Conservation (phyloP, 2,329 filamentous ascomycete genomes). For the Rutstroemia sp. region DNA sequence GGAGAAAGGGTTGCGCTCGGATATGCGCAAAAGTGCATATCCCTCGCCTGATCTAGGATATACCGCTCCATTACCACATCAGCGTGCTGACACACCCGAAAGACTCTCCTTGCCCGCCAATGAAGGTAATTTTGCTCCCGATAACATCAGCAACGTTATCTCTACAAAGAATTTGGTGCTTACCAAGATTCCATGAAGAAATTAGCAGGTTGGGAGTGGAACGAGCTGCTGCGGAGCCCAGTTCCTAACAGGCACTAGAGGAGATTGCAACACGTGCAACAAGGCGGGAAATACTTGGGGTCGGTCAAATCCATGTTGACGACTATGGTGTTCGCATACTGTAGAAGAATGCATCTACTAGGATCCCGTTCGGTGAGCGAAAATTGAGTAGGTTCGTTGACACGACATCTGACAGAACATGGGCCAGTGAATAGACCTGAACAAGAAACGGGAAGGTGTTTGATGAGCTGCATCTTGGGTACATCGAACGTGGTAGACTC, state of each 20-base stretch:
- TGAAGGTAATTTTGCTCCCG: background rate
- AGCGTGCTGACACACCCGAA: background rate
- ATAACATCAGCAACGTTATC: too few species aligned
- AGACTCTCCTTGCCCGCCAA: background rate
- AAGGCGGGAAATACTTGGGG: background rate
- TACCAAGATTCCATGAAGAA: background rate
- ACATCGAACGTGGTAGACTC: too few species aligned
- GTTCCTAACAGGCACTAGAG: background rate
- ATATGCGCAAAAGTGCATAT: slow-evolving; percentile 1
- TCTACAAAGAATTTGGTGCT: background rate
- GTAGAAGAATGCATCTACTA: background rate
- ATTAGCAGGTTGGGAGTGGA: background rate
- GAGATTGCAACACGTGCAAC: background rate
- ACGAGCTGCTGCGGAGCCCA: background rate
- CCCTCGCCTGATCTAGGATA: background rate
- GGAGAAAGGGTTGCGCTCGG: background rate
- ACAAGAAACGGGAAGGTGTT: background rate
- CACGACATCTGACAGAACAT: background rate
- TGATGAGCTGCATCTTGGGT: slow-evolving; percentile 2
- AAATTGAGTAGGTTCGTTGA: background rate
- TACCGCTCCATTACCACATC: too few species aligned
- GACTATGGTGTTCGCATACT: slow-evolving; percentile 6
- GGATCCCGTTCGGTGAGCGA: background rate
- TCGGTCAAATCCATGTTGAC: slow-evolving; percentile 4
- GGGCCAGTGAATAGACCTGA: background rate